A percentile compares a stretch with the other conserved stretches of the same genome.
Conservation (phyloP, 768 basidiomycete species). For the Dioszegia hungarica region DNA sequence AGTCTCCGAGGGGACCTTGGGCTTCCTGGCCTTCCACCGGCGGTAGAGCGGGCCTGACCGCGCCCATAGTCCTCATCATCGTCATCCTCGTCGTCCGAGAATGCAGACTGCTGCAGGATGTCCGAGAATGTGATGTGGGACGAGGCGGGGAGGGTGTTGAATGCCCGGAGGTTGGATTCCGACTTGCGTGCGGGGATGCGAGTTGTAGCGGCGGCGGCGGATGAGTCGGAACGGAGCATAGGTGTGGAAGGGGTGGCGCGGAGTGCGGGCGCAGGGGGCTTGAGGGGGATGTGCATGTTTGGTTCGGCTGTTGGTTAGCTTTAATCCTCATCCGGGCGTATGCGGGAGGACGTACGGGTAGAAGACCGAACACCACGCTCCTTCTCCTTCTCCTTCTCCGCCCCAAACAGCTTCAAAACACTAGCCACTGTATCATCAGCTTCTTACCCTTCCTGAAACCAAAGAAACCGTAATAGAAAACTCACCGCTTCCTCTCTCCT, state of each 20-base stretch:
- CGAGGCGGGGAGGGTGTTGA: constrained; percentile 30
- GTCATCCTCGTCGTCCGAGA: constrained; percentile 14
- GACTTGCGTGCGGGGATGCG: constrained; percentile 25
- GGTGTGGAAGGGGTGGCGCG: constrained; percentile 39
- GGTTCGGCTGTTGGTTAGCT: constrained; percentile 20
- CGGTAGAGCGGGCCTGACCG: not conserved
- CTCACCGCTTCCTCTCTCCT: constrained; percentile 38
- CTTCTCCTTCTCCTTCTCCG: constrained; percentile 22
- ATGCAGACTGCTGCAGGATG: constrained; percentile 1
- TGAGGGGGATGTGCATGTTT: constrained; percentile 28
- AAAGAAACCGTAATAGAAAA: not conserved
- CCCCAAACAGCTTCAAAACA: constrained; percentile 40
- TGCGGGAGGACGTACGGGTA: constrained; percentile 23
- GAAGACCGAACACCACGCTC: constrained; percentile 13
- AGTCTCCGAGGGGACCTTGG: constrained; percentile 17
- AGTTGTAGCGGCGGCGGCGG: not conserved
- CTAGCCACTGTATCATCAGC: constrained; percentile 24
- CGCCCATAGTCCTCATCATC: not conserved
- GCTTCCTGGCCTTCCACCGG: not conserved
- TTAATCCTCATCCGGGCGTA: not conserved
- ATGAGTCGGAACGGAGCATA: constrained; percentile 21
- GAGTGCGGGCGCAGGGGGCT: constrained; percentile 21
- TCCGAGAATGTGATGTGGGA: constrained; percentile 5
- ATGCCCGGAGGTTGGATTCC: constrained; percentile 36
- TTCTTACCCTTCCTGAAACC: not conserved